Percentiles rank a stretch among this genome's conserved stretches.
phyloP scores from a whole-genome alignment of 2,329 filamentous ascomycete species.

The Botrytis porri region DNA sequence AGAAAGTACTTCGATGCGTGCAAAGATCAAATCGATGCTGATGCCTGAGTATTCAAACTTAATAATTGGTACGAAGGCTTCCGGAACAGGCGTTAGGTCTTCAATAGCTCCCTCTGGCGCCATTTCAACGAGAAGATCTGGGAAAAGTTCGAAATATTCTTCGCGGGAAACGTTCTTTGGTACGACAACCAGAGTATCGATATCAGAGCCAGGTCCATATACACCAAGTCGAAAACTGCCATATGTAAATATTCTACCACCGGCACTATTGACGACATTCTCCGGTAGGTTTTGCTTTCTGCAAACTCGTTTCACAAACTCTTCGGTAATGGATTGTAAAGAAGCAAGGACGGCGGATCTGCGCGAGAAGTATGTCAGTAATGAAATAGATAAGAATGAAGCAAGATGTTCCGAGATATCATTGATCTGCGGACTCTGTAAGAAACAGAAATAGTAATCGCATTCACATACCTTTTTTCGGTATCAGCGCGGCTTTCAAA shows the following conservation, averaged over 20 bases:
- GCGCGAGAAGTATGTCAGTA: slow-evolving; percentile 37
- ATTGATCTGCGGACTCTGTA: neutral
- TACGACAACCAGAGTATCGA: slow-evolving; percentile 90
- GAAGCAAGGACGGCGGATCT: slow-evolving; percentile 66
- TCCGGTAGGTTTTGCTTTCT: slow-evolving; percentile 59
- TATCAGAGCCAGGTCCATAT: slow-evolving; percentile 93
- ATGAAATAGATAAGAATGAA: neutral
- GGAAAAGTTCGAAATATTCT: slow-evolving; percentile 90
- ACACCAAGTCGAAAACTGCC: slow-evolving; percentile 94
- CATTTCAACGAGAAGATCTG: slow-evolving; percentile 73
- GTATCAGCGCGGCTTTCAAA: slow-evolving; percentile 85
- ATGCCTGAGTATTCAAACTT: slow-evolving; percentile 90
- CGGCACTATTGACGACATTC: slow-evolving; percentile 75
- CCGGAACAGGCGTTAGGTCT: slow-evolving; percentile 79
- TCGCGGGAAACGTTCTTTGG: slow-evolving; percentile 85
- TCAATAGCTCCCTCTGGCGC: slow-evolving; percentile 75
- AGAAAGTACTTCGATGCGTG: slow-evolving; percentile 66
- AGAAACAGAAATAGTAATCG: neutral
- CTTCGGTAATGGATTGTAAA: slow-evolving; percentile 75
- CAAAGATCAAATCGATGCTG: slow-evolving; percentile 92
- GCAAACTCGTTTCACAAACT: slow-evolving; percentile 80
- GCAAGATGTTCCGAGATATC: too few relatives aligned
- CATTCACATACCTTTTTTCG: slow-evolving; percentile 64
- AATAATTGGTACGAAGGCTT: slow-evolving; percentile 95
- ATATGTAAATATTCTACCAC: slow-evolving; percentile 92